Evolutionary conservation across 129 eudicot species (phyloP).

Genomic region (Artemisia argyi): DNA sequence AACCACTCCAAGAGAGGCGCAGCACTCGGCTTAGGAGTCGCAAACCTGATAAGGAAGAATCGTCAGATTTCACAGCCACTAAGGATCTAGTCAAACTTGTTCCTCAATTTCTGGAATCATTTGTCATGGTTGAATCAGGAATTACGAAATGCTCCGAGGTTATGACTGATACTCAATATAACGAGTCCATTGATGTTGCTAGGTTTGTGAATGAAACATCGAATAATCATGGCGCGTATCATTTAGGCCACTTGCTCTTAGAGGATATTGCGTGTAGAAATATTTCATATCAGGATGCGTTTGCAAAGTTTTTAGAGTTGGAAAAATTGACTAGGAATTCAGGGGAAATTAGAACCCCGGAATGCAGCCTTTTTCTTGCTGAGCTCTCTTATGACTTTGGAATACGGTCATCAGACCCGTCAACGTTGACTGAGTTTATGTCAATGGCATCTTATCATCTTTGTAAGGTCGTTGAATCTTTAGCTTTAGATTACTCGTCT

Average conservation of each 20-base stretch:
- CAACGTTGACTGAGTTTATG: conserved; percentile 41
- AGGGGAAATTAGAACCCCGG: conserved; percentile 68
- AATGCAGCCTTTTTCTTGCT: conserved; percentile 85
- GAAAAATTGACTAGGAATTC: conserved; percentile 72
- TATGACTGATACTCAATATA: conserved; percentile 32
- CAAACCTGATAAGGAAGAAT: conserved; percentile 86
- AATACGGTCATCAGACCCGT: conserved; percentile 46
- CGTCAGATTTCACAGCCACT: conserved; percentile 45
- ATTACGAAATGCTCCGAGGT: conserved; percentile 37
- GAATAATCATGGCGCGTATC: conserved; percentile 75
- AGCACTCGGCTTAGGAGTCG: conserved; percentile 89
- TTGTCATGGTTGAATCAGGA: conserved; percentile 48
- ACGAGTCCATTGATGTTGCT: conserved; percentile 51
- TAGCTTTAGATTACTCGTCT: conserved; percentile 54
- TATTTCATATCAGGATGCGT: conserved; percentile 50
- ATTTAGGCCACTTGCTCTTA: conserved; percentile 76
- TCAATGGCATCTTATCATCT: conserved; percentile 76
- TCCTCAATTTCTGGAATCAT: conserved; percentile 59
- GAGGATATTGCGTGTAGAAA: conserved; percentile 58
- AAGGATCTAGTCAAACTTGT: conserved; percentile 80
- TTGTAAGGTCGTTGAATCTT: conserved; percentile 77
- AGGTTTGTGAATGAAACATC: conserved; percentile 59
- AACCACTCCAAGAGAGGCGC: conserved; percentile 86
- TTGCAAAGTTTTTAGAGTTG: conserved; percentile 63
- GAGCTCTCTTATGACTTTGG: conserved; percentile 85